Percentiles rank a stretch among this genome's conserved stretches.
Conservation (phyloP, 108 stramenopile genomes). For the Fistulifera pelliculosa region DNA sequence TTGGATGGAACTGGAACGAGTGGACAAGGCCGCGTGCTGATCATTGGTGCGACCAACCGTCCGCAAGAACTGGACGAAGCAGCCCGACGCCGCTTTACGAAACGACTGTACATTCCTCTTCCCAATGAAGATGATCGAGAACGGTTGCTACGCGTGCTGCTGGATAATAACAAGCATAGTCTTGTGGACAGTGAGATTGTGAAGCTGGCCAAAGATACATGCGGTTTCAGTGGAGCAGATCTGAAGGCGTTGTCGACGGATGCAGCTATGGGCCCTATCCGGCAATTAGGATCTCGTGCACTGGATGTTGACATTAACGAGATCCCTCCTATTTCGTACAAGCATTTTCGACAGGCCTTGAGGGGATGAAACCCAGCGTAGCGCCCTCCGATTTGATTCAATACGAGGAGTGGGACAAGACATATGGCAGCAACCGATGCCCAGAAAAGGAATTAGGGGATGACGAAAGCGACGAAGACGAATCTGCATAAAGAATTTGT, state of each 20-base stretch:
- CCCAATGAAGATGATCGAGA: conserved; percentile 74
- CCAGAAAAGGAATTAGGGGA: conserved; percentile 21
- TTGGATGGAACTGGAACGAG: conserved; percentile 84
- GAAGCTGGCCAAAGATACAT: conserved; percentile 62
- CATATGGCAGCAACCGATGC: conserved; percentile 53
- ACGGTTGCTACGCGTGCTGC: conserved; percentile 65
- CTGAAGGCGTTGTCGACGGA: conserved; percentile 84
- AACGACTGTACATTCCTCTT: conserved; percentile 93
- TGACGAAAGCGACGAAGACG: conserved; percentile 39
- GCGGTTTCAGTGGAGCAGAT: conserved; percentile 93
- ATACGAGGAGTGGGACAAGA: conserved; percentile 71
- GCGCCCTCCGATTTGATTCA: conserved; percentile 66
- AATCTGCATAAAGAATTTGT: no score
- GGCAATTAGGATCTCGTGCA: conserved; percentile 60
- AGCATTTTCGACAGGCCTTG: conserved; percentile 80
- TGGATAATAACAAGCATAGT: conserved; percentile 72
- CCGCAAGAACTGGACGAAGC: conserved; percentile 99
- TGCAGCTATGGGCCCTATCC: conserved; percentile 93
- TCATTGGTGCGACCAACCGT: conserved; percentile 97
- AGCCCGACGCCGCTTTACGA: conserved; percentile 89
- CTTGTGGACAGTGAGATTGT: conserved; percentile 60
- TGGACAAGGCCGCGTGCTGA: conserved; percentile 79
- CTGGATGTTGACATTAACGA: conserved; percentile 57
- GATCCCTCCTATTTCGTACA: conserved; percentile 82
- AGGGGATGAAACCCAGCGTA: conserved; percentile 81